These are phyloP conservation scores for Citrus unshiu DNA, from an alignment of 345 rosid species.

Conservation along the genomic window DNA sequence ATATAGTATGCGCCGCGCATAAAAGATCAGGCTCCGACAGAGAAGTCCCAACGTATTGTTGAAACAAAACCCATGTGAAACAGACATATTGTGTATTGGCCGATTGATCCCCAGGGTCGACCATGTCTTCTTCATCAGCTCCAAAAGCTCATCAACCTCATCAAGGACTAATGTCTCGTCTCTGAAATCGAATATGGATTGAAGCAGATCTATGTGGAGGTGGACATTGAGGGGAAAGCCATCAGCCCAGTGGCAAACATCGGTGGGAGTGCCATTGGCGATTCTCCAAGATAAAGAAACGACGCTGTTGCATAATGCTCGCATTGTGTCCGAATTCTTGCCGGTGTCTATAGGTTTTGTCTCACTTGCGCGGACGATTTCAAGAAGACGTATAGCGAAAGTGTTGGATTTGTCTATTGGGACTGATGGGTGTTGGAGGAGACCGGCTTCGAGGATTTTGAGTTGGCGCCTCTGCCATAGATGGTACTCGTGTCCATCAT, in stretches of 20 bases:
- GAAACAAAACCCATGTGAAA: conserved; percentile 86
- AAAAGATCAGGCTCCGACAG: conserved; percentile 79
- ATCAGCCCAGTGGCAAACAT: conserved; percentile 94
- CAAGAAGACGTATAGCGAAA: conserved; percentile 51
- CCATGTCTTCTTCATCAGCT: conserved; percentile 94
- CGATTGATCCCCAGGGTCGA: conserved; percentile 66
- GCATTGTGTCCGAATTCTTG: conserved; percentile 70
- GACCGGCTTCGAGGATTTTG: conserved; percentile 70
- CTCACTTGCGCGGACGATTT: conserved; percentile 47
- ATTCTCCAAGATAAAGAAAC: conserved; percentile 76
- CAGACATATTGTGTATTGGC: conserved; percentile 65
- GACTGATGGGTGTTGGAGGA: conserved; percentile 65
- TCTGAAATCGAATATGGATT: conserved; percentile 64
- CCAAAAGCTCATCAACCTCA: conserved; percentile 85
- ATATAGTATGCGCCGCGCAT: conserved; percentile 61
- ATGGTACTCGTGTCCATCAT: conserved; percentile 65
- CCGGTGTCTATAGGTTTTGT: conserved; percentile 51
- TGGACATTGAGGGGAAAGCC: conserved; percentile 83
- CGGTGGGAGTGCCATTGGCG: conserved; percentile 49
- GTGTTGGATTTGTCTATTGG: conserved; percentile 62
- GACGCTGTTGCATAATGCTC: conserved; percentile 58
- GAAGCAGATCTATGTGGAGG: conserved; percentile 57
- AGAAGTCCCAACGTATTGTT: conserved; percentile 63
- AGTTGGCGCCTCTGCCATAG: conserved; percentile 83
- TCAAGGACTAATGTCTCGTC: conserved; percentile 81